These are phyloP conservation scores for Andrographis paniculata DNA, from an alignment of 305 asterid genomes.

Conservation along the genomic window DNA sequence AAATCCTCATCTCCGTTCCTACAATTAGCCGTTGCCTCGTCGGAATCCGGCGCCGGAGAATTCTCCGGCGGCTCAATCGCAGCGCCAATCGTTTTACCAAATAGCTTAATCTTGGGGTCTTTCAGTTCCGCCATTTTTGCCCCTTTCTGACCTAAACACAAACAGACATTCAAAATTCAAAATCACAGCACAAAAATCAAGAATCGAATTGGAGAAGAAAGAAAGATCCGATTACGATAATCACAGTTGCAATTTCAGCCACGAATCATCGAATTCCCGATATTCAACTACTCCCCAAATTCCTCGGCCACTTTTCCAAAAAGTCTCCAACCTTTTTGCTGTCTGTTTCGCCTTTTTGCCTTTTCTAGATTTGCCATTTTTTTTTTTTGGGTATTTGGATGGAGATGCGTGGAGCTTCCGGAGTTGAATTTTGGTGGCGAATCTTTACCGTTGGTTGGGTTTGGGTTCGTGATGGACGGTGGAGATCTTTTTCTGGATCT, in stretches of 20 bases:
- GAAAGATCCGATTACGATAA: neutral
- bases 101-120: slow-evolving; percentile 33
- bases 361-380: neutral
- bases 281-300: neutral
- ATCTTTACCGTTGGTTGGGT: too few species aligned
- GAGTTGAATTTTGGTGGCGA: too few species aligned
- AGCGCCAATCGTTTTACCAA: slow-evolving; percentile 57
- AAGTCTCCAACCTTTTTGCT: slow-evolving; percentile 27
- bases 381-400: slow-evolving; percentile 19
- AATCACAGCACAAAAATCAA: too few species aligned
- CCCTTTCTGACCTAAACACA: neutral
- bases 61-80: slow-evolving; percentile 54
- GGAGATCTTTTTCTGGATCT: neutral
- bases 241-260: neutral
- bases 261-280: neutral
- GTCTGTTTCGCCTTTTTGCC: neutral
- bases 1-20: slow-evolving; percentile 22
- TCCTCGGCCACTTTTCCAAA: slow-evolving; percentile 20
- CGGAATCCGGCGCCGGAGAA: slow-evolving; percentile 21
- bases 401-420: too few species aligned
- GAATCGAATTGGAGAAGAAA: too few species aligned
- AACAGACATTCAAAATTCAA: neutral
- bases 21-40: slow-evolving; percentile 29
- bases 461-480: neutral
- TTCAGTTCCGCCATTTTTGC: slow-evolving; percentile 15